A percentile compares a stretch with the other conserved stretches of the same genome.
These are phyloP conservation scores for Cinnamomum micranthum DNA, from an alignment of 164 flowering plant species.

Conservation along the genomic window DNA sequence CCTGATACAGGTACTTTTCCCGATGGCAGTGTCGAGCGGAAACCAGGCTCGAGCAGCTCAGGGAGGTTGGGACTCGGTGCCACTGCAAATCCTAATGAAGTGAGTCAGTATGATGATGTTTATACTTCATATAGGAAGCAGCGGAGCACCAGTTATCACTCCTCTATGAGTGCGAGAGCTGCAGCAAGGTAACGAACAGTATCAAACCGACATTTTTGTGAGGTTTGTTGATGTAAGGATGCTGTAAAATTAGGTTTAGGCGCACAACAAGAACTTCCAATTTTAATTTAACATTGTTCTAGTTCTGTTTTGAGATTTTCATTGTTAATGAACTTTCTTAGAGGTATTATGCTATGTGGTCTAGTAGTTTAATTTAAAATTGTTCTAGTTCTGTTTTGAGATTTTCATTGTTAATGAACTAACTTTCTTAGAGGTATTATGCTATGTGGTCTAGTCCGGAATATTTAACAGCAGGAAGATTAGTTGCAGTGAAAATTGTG, in stretches of 20 bases:
- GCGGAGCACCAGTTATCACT: slow-evolving; percentile 84
- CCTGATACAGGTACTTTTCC: slow-evolving; percentile 72
- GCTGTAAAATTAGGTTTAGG: background rate
- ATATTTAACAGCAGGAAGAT: too few species aligned
- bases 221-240: background rate
- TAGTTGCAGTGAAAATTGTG: too few species aligned
- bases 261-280: background rate
- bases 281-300: background rate
- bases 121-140: slow-evolving; percentile 90
- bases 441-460: too few species aligned
- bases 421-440: too few species aligned
- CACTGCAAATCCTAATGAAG: slow-evolving; percentile 78
- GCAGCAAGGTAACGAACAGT: slow-evolving; percentile 24
- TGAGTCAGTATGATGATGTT: slow-evolving; percentile 93
- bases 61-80: slow-evolving; percentile 95
- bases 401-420: background rate
- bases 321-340: background rate
- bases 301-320: background rate
- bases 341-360: too few species aligned
- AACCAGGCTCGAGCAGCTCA: slow-evolving; percentile 61
- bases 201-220: background rate
- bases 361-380: too few species aligned
- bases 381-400: background rate
- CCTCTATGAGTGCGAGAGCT: slow-evolving; percentile 91
- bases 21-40: slow-evolving; percentile 73